Conservation (phyloP, 176 grass and related monocot species). For the Areca catechu region DNA sequence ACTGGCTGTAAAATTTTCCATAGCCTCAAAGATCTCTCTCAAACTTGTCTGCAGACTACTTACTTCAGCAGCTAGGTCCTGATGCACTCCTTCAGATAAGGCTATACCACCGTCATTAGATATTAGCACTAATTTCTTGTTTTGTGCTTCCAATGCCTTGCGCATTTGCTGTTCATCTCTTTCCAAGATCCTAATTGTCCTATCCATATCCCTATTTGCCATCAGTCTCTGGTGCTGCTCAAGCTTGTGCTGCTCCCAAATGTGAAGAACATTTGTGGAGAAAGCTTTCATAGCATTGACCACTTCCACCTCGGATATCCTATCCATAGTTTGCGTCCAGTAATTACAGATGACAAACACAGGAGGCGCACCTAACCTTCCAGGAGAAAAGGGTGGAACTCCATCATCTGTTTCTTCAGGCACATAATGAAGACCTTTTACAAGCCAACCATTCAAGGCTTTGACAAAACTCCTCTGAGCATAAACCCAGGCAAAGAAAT, state of each 20-base stretch:
- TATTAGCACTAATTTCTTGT: slow-evolving; percentile 58
- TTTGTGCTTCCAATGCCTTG: slow-evolving; percentile 67
- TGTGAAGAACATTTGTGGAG: slow-evolving; percentile 35
- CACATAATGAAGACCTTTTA: slow-evolving; percentile 55
- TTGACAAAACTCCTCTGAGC: slow-evolving; percentile 61
- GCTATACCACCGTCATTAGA: slow-evolving; percentile 38
- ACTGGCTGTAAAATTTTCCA: slow-evolving; percentile 55
- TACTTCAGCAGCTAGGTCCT: slow-evolving; percentile 22
- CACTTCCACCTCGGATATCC: slow-evolving; percentile 58
- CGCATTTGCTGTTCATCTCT: slow-evolving; percentile 64
- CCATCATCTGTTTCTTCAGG: slow-evolving; percentile 90
- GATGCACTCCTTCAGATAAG: slow-evolving; percentile 34
- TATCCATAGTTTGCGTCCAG: slow-evolving; percentile 51
- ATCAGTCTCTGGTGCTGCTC: slow-evolving; percentile 69
- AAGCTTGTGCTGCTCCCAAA: slow-evolving; percentile 61
- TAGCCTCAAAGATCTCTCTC: slow-evolving; percentile 64
- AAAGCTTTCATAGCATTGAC: slow-evolving; percentile 57
- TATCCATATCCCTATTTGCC: slow-evolving; percentile 71
- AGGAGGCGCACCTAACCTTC: slow-evolving; percentile 70
- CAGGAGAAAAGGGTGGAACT: slow-evolving; percentile 75
- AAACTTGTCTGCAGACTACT: slow-evolving; percentile 55
- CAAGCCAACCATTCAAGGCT: slow-evolving; percentile 65
- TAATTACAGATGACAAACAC: slow-evolving; percentile 83
- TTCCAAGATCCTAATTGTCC: slow-evolving; percentile 58
- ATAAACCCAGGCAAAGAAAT: slow-evolving; percentile 60